Evolutionary conservation across 139 green algal genomes (phyloP).

Genomic region (Picochlorum costavermella): DNA sequence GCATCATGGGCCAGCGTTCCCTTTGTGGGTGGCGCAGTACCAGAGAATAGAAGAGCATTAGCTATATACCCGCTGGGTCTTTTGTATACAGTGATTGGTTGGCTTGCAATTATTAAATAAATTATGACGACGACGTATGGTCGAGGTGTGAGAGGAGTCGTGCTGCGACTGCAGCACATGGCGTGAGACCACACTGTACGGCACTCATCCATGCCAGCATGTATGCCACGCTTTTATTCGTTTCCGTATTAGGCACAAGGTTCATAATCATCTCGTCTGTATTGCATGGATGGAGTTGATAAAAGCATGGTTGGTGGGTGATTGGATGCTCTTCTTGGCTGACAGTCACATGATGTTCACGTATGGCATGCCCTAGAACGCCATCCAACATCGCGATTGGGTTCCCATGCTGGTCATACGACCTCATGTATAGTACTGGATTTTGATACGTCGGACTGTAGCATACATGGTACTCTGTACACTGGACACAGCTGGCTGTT

Average conservation of each 20-base stretch:
- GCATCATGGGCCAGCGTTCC: conserved; percentile 69
- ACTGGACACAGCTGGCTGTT: too few species aligned
- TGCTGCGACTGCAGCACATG: too few species aligned
- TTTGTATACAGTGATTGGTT: conserved; percentile 74
- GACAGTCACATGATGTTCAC: conserved; percentile 3
- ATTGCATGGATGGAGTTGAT: conserved; percentile 36
- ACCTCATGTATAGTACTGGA: conserved; percentile 27
- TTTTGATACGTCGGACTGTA: conserved; percentile 38
- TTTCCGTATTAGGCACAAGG: background rate
- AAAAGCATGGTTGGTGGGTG: conserved; percentile 11
- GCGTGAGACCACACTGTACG: background rate
- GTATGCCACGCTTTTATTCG: conserved; percentile 8
- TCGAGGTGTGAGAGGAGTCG: background rate
- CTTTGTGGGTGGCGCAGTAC: conserved; percentile 79
- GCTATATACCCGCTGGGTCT: conserved; percentile 91
- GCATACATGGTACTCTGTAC: conserved; percentile 16
- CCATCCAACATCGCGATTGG: background rate
- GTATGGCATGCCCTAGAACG: too few species aligned
- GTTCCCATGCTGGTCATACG: background rate
- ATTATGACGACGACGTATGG: background rate
- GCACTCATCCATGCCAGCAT: conserved; percentile 34
- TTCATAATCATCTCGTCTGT: conserved; percentile 21
- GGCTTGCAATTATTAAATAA: conserved; percentile 67
- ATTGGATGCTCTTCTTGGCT: conserved; percentile 24
- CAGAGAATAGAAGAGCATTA: conserved; percentile 57